Percentiles rank a stretch among this genome's conserved stretches.
These are phyloP conservation scores for Cytospora chrysosperma DNA, from an alignment of 2,329 filamentous ascomycete species.

Conservation along the genomic window DNA sequence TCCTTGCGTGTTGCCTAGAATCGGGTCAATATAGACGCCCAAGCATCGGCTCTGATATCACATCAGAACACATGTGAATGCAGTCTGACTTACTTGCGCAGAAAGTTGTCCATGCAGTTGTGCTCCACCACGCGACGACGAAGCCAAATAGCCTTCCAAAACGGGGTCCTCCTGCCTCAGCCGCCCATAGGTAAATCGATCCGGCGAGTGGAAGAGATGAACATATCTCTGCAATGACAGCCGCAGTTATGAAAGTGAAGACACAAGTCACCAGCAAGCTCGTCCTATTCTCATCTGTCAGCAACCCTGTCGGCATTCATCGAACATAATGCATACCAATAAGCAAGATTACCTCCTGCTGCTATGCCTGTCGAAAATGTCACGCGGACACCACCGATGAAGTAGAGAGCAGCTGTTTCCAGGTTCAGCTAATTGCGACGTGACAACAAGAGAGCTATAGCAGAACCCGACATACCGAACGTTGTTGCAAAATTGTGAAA, in stretches of 20 bases:
- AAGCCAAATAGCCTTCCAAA: conserved; percentile 58
- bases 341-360: conserved; percentile 59
- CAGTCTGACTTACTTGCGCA: conserved; percentile 43
- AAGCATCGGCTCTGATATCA: too few species aligned
- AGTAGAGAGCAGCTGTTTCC: conserved; percentile 55
- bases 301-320: neutral
- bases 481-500: conserved; percentile 60
- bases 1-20: conserved; percentile 46
- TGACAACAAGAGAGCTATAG: neutral
- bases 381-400: conserved; percentile 58
- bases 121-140: conserved; percentile 64
- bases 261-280: conserved; percentile 59
- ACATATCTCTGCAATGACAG: conserved; percentile 60
- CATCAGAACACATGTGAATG: too few species aligned
- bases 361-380: conserved; percentile 63
- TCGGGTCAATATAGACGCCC: neutral
- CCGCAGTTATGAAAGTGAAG: conserved; percentile 61
- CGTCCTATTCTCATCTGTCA: conserved; percentile 41
- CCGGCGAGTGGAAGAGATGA: conserved; percentile 58
- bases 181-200: conserved; percentile 62
- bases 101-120: conserved; percentile 61
- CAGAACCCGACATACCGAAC: conserved; percentile 46
- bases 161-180: conserved; percentile 54
- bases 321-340: conserved; percentile 44
- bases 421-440: conserved; percentile 16